A percentile compares a stretch with the other conserved stretches of the same genome.
These are phyloP conservation scores for Geoglossum cookeanum DNA, from an alignment of 2,329 filamentous ascomycete genomes.

Conservation along the genomic window DNA sequence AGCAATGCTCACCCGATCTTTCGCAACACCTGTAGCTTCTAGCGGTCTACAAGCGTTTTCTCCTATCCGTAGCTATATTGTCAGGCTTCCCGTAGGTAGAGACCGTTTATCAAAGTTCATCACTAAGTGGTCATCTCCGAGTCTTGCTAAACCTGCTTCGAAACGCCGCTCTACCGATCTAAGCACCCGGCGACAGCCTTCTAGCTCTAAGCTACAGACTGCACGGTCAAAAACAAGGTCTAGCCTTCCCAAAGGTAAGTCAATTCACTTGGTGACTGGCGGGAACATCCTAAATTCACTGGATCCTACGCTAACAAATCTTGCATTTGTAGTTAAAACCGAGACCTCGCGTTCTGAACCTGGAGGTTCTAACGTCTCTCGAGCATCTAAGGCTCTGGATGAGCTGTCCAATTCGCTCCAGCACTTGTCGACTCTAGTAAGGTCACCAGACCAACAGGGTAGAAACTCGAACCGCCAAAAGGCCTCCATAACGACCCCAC, in stretches of 20 bases:
- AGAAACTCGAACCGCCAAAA: not conserved
- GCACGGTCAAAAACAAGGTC: not conserved
- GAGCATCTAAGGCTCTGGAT: not conserved
- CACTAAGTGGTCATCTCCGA: not conserved
- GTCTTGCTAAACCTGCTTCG: too few species aligned
- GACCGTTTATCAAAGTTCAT: not conserved
- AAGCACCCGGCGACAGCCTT: not conserved
- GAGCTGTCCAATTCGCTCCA: not conserved
- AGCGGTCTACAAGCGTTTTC: not conserved
- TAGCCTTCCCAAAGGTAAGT: not conserved
- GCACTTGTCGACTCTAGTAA: not conserved
- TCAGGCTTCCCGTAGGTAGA: not conserved
- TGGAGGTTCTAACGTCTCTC: not conserved
- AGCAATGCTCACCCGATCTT: not conserved
- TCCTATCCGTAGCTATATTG: not conserved
- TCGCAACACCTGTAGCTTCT: not conserved
- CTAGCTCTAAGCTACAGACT: not conserved
- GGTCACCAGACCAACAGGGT: not conserved
- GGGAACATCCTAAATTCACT: not conserved
- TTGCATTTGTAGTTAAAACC: not conserved
- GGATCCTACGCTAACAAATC: not conserved
- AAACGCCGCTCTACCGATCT: not conserved
- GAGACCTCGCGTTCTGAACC: not conserved
- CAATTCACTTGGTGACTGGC: not conserved
- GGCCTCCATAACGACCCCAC: too few species aligned